Evolutionary conservation across 257 asterid genomes (phyloP), one percentile per base, ranked within the genome.

Genomic region (Ligustrum vulgare): DNA sequence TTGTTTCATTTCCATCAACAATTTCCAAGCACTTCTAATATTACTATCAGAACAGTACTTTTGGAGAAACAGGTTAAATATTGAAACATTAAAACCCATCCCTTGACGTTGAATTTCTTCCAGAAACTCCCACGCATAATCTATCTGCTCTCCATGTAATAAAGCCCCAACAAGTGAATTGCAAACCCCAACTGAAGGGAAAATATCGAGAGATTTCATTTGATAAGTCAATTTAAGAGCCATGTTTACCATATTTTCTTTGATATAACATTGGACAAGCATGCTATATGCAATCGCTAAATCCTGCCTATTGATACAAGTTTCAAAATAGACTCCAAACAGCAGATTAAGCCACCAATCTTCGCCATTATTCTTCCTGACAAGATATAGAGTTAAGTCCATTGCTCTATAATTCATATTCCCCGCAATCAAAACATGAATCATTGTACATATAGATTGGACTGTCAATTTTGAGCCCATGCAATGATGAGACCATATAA

Each of bases 131-230:
- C 77, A 71, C 9, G 83, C 83, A 67, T 70, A 37, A 36, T 75
- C 80, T 41, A 28, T 69, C 7, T 79, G 76, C 37, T 64, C 72
- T 34, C 72, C 36, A 22, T 22, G 60, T 70, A 80, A 63, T 64
- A 80, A 65, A 33, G 54, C 64, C 70, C 70, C 28, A 31, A 80
- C 65, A 58, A 80, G 79, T 47, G 80, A 62, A 75, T 72, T 62
- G 49, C 83, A 79, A 74, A 79, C 83, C 37, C 76, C 45, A 12
- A 35, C 5, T 0, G 83, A 80, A 7, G 83, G 83, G 51, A 75
- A 70, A 32, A 80, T 33, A 32, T 70, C 47, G 33, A 70, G 60
- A 20, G 45, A 68, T 64, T 54, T 75, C 69, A 80, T 35, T 64
- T 80, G 70, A 64, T 12, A 28, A 56, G 54, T 28, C 54, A 80